Evolutionary conservation across 129 eudicot species (phyloP).

Genomic region (Dittrichia graveolens): DNA sequence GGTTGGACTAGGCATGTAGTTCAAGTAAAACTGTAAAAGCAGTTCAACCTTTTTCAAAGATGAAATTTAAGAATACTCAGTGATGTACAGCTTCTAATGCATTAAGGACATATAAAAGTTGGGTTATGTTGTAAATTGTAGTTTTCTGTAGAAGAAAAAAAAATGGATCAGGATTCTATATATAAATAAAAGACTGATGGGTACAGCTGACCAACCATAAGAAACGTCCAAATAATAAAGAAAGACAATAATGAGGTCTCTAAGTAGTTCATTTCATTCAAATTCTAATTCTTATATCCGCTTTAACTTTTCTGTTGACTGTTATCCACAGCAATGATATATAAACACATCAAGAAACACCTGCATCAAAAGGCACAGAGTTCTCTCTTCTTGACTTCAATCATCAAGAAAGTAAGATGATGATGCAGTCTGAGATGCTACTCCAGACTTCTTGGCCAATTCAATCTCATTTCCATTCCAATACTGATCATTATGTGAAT

Average conservation of each 20-base stretch:
- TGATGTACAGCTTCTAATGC: background rate
- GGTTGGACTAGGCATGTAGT: conserved; percentile 2
- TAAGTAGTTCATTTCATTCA: conserved; percentile 28
- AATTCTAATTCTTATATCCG: conserved; percentile 32
- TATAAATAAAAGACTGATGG: conserved; percentile 27
- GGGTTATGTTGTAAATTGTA: conserved; percentile 18
- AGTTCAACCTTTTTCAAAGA: background rate
- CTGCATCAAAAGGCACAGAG: conserved; percentile 25
- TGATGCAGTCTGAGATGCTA: conserved; percentile 55
- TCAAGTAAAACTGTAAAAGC: conserved; percentile 13
- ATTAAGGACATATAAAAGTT: conserved; percentile 9
- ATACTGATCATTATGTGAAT: conserved; percentile 35
- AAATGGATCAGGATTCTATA: conserved; percentile 26
- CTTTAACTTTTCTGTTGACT: conserved; percentile 29
- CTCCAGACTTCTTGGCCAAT: conserved; percentile 49
- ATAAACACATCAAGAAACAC: conserved; percentile 32
- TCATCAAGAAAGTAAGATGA: conserved; percentile 26
- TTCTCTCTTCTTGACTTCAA: conserved; percentile 21
- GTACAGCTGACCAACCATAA: conserved; percentile 30
- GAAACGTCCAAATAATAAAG: conserved; percentile 33
- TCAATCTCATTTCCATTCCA: conserved; percentile 32
- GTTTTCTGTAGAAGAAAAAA: background rate
- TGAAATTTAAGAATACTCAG: background rate
- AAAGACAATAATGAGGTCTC: conserved; percentile 27
- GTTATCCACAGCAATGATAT: conserved; percentile 19